A percentile compares a stretch with the other conserved stretches of the same genome.
phyloP scores from a whole-genome alignment of 768 basidiomycete genomes.

The Coprinellus aureogranulatus region DNA sequence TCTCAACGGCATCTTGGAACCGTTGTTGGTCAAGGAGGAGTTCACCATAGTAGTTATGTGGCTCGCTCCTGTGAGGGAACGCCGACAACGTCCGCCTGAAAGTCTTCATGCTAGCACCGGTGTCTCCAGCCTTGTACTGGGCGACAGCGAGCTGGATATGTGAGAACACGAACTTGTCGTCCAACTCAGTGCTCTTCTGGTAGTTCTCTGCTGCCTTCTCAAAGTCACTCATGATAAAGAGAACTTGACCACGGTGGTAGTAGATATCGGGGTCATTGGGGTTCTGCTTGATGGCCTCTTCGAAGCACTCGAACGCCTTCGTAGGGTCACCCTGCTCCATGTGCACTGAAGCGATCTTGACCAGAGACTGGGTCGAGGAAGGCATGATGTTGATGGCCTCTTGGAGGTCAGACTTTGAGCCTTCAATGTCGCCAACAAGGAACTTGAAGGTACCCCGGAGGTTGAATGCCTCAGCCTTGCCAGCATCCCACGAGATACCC shows the following conservation, averaged over 20 bases:
- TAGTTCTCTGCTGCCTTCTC: conserved; percentile 86
- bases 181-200: conserved; percentile 82
- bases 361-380: conserved; percentile 79
- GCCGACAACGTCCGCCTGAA: conserved; percentile 82
- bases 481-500: conserved; percentile 71
- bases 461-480: conserved; percentile 86
- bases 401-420: conserved; percentile 81
- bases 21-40: conserved; percentile 88
- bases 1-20: conserved; percentile 84
- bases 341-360: conserved; percentile 94
- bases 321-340: conserved; percentile 90
- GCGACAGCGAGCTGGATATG: conserved; percentile 98
- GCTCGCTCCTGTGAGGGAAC: conserved; percentile 87
- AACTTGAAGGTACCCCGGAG: conserved; percentile 98
- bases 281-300: conserved; percentile 80
- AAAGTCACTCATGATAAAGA: conserved; percentile 94
- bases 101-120: conserved; percentile 81
- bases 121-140: conserved; percentile 84
- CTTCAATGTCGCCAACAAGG: conserved; percentile 77
- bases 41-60: conserved; percentile 95
- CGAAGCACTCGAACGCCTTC: conserved; percentile 88
- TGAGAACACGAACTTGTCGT: conserved; percentile 88
- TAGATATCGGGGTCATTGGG: conserved; percentile 90
- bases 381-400: conserved; percentile 69
- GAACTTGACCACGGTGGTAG: conserved; percentile 97